Conservation (phyloP, 495 filamentous ascomycete species). For the Friedmanniomyces simplex region DNA sequence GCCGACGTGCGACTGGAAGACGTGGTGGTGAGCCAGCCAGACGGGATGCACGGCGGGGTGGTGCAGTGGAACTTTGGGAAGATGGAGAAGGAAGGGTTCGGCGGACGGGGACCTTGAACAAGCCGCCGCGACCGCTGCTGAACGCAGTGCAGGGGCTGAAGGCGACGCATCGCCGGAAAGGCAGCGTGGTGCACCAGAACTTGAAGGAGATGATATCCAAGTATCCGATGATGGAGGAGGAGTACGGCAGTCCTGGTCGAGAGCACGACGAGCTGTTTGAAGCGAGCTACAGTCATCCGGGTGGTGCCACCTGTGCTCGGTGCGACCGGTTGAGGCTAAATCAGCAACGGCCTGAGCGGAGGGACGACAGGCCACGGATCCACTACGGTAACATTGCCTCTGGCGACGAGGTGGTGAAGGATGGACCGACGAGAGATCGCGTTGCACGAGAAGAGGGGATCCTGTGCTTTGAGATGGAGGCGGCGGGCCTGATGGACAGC, state of each 20-base stretch:
- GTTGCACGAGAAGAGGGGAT: conserved; percentile 2
- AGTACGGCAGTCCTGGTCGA: conserved; percentile 1
- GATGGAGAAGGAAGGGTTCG: conserved; percentile 1
- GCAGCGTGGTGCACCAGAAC: not conserved
- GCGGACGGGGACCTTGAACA: not conserved
- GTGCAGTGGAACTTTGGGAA: conserved; percentile 18
- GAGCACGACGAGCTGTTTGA: conserved; percentile 1
- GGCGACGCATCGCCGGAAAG: not conserved
- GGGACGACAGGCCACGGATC: conserved; percentile 11
- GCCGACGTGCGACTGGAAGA: too few relatives aligned
- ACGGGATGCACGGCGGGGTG: too few relatives aligned
- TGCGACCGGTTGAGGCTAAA: not conserved
- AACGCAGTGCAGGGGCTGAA: conserved; percentile 3
- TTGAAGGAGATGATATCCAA: not conserved
- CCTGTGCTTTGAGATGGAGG: conserved; percentile 27
- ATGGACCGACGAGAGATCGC: conserved; percentile 16
- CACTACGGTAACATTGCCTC: conserved; percentile 35
- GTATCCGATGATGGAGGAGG: not conserved
- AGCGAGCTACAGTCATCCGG: conserved; percentile 3
- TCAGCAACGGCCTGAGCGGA: not conserved
- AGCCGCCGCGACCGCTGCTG: too few relatives aligned
- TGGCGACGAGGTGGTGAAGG: conserved; percentile 29
- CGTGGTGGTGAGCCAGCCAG: too few relatives aligned
- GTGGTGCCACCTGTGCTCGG: not conserved
- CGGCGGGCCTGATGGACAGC: conserved; percentile 21